These are phyloP conservation scores for Talaromyces sp. DNA, from an alignment of 2,329 filamentous ascomycete species.

Conservation along the genomic window DNA sequence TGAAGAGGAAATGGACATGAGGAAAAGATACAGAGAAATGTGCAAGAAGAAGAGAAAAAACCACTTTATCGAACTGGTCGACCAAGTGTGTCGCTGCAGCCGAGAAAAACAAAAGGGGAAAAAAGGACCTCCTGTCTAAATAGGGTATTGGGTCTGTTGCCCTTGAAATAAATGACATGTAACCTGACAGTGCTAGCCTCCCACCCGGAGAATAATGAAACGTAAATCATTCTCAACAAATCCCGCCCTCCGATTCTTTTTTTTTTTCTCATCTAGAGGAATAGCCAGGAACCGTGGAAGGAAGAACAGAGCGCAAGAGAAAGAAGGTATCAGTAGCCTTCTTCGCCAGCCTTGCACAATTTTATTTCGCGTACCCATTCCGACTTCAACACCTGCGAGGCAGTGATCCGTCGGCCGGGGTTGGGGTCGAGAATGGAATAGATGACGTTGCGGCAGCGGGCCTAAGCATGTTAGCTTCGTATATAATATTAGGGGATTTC, in stretches of 20 bases:
- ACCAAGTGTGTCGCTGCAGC: conserved; percentile 11
- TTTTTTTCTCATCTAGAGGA: background rate
- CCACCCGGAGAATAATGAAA: background rate
- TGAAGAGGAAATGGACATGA: background rate
- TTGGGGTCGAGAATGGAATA: conserved; percentile 98
- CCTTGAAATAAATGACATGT: conserved; percentile 9
- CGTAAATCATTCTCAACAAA: background rate
- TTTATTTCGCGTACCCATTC: conserved; percentile 99
- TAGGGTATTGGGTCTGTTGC: conserved; percentile 11
- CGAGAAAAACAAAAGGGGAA: conserved; percentile 21
- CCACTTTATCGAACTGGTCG: conserved; percentile 1
- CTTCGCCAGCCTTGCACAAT: conserved; percentile 91
- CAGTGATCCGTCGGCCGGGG: conserved; percentile 83
- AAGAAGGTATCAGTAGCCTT: conserved; percentile 63
- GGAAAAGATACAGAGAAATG: conserved; percentile 15
- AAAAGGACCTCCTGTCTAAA: conserved; percentile 17
- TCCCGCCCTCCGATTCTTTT: background rate
- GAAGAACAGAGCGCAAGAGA: conserved; percentile 3
- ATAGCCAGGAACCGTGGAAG: background rate
- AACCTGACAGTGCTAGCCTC: conserved; percentile 9
- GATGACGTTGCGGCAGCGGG: conserved; percentile 95
- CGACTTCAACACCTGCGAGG: conserved; percentile 93
- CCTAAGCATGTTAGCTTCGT: conserved; percentile 48
- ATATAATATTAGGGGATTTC: background rate
- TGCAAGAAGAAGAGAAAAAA: background rate